Percentiles rank a stretch among this genome's conserved stretches.
phyloP scores from a whole-genome alignment of 2,329 filamentous ascomycete genomes.

The Lachnellula cervina region DNA sequence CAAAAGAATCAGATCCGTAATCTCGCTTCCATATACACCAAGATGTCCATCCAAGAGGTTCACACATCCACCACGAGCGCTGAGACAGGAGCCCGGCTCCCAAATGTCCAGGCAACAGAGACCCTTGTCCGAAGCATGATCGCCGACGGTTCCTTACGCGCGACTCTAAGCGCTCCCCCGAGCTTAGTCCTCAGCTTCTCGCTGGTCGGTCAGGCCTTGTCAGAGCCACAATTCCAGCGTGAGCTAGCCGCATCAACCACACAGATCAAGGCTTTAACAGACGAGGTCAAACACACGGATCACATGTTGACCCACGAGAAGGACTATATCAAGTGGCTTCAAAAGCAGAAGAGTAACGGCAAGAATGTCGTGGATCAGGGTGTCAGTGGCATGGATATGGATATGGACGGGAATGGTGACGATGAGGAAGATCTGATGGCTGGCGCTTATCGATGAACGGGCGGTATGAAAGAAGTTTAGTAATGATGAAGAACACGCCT shows the following conservation, averaged over 20 bases:
- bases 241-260: conserved; percentile 40
- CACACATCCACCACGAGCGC: conserved; percentile 48
- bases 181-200: conserved; percentile 50
- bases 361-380: conserved; percentile 10
- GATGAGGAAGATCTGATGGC: conserved; percentile 32
- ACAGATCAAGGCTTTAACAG: conserved; percentile 42
- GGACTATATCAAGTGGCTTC: conserved; percentile 46
- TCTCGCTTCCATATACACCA: conserved; percentile 66
- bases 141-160: conserved; percentile 46
- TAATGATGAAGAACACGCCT: conserved; percentile 6
- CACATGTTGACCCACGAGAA: conserved; percentile 50
- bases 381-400: conserved; percentile 12
- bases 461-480: background rate
- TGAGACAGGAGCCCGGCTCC: conserved; percentile 44
- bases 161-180: conserved; percentile 44
- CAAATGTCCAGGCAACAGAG: conserved; percentile 39
- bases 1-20: conserved; percentile 71
- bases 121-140: conserved; percentile 52
- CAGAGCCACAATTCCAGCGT: conserved; percentile 47
- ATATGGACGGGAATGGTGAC: conserved; percentile 25
- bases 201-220: conserved; percentile 37
- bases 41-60: conserved; percentile 51
- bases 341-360: conserved; percentile 37
- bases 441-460: conserved; percentile 11
- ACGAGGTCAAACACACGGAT: conserved; percentile 48